Evolutionary conservation across 208 protist species (phyloP).

Genomic region (Herpetomonas samuelpessoai): DNA sequence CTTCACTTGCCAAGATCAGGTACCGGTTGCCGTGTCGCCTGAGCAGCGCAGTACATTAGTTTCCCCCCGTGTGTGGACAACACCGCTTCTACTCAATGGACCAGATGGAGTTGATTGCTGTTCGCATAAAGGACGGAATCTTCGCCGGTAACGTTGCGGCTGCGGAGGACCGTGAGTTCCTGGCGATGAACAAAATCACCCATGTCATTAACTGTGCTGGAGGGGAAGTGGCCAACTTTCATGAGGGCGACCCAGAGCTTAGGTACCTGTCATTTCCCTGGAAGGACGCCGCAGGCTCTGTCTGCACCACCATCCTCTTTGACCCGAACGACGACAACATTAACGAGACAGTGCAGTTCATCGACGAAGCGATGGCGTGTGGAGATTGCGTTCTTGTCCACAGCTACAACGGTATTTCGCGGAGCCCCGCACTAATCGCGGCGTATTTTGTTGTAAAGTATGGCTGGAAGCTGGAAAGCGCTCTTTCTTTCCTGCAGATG

Average conservation of each 20-base stretch:
- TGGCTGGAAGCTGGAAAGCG: slow-evolving; percentile 88
- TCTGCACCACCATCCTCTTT: slow-evolving; percentile 82
- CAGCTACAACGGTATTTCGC: slow-evolving; percentile 76
- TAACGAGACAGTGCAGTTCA: slow-evolving; percentile 68
- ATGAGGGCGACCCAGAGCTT: slow-evolving; percentile 63
- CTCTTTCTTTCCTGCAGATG: slow-evolving; percentile 78
- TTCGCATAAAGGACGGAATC: slow-evolving; percentile 92
- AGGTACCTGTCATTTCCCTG: slow-evolving; percentile 91
- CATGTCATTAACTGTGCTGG: slow-evolving; percentile 92
- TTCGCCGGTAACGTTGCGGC: slow-evolving; percentile 88
- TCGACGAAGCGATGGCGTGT: slow-evolving; percentile 74
- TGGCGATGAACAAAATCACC: slow-evolving; percentile 91
- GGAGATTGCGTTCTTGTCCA: slow-evolving; percentile 92
- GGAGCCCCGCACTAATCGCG: slow-evolving; percentile 76
- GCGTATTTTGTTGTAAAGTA: slow-evolving; percentile 93
- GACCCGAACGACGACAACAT: slow-evolving; percentile 85
- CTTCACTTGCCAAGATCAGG: background rate
- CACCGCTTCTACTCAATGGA: no score
- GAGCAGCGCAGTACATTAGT: no score
- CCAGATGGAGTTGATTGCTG: slow-evolving; percentile 77
- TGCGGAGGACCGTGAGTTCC: slow-evolving; percentile 85
- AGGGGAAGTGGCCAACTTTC: slow-evolving; percentile 80
- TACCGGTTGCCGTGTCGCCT: no score
- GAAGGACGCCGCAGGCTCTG: slow-evolving; percentile 71
- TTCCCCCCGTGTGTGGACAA: no score